phyloP scores from a whole-genome alignment of 257 asterid genomes.

The Prunella vulgaris region DNA sequence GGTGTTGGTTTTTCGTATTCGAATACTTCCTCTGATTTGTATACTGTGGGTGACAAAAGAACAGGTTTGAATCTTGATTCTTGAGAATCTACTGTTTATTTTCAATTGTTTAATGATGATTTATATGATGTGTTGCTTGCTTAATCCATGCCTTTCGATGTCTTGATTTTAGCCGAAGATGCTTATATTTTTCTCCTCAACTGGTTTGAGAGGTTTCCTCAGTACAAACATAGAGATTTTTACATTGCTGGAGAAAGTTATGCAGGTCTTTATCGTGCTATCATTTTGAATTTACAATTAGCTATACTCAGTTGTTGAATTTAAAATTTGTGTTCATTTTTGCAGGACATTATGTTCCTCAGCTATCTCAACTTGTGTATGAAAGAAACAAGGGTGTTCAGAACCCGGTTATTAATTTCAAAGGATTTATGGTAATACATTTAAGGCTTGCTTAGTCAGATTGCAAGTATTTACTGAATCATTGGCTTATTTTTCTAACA shows the following conservation, averaged over 20 bases:
- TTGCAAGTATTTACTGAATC: background rate
- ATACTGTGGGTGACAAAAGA: constrained; percentile 71
- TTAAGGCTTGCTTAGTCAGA: background rate
- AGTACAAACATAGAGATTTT: constrained; percentile 83
- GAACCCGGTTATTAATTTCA: constrained; percentile 75
- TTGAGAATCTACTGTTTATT: background rate
- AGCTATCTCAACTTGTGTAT: constrained; percentile 67
- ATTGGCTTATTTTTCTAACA: constrained; percentile 9
- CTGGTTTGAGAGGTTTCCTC: constrained; percentile 99
- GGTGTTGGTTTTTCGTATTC: constrained; percentile 98
- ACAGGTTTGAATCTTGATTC: constrained; percentile 46
- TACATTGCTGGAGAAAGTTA: constrained; percentile 97
- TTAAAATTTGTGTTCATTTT: background rate
- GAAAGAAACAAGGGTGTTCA: constrained; percentile 66
- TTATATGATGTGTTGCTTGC: constrained; percentile 1
- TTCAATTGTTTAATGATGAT: background rate
- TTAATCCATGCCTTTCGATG: too few relatives aligned
- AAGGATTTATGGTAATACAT: constrained; percentile 78
- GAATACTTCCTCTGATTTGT: constrained; percentile 81
- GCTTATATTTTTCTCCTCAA: constrained; percentile 62
- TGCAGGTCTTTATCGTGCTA: constrained; percentile 48
- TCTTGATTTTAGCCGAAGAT: constrained; percentile 76
- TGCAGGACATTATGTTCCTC: constrained; percentile 96
- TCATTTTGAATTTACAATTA: background rate
- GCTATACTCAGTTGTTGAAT: background rate